Base-by-base conservation (phyloP, 768 basidiomycete species). In the Pulveroboletus sp. region DNA sequence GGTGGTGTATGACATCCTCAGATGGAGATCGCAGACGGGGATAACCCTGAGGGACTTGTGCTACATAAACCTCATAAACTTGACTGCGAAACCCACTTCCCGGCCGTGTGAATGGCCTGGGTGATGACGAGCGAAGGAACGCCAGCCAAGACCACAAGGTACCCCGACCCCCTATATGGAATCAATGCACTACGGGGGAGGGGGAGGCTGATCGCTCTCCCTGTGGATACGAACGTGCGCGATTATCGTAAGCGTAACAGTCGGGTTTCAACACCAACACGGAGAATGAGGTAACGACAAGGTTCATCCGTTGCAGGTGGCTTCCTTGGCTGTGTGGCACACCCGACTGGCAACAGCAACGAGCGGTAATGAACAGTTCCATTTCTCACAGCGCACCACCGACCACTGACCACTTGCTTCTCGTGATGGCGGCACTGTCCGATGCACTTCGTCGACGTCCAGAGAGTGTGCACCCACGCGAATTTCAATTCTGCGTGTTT, bases 401-500 rank as follows among this genome's bases (percentile, higher is more conserved):
- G 21, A 30, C 15, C n/a, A 32, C 44, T 27, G 18, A 21, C 26
- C 0, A 8, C 28, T 30, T 28, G 28, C 10, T 39, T 32, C 36
- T 46, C 8, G 41, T 44, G 38, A 38, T 9, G 18, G 38, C 1
- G 7, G 27, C 32, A 21, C n/a, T 33, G 5, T 9, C 11, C 32
- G 7, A 24, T 17, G 21, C 2, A n/a, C 24, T 28, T 41, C 31
- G 17, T 35, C 36, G 14, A 17, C 26, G 45, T 24, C 35, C 18
- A 7, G 26, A 7, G 26, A 52, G 10, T 26, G 6, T 21, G 24
- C 50, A 26, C 28, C 38, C 26, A 10, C 11, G 26, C 30, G 9
- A 45, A 40, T 42, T 43, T 24, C 36, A 35, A 38, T 47, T 39
- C 32, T 24, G 21, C 14, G 15, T 42, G 62, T 62, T 62, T 58